Base-by-base conservation (phyloP, 2,329 filamentous ascomycete species). In the Sphaerulina populicola region DNA sequence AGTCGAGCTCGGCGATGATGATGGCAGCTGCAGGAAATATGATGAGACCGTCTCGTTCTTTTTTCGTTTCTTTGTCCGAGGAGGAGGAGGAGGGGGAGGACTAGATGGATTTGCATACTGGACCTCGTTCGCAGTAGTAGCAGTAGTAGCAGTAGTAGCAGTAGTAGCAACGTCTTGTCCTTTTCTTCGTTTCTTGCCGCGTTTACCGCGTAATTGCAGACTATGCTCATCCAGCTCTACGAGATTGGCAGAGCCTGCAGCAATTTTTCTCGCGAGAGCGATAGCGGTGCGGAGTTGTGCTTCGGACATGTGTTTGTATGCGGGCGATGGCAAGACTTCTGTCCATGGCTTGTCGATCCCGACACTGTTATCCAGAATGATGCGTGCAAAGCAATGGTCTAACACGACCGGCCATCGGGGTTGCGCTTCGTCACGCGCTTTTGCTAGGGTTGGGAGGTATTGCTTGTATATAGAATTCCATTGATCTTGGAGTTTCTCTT, bases 351-450 rank as follows among this genome's bases (percentile, higher is more conserved):
- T 61, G 39, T 70, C 64, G 21, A 62, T 55, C 5, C 71, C 68
- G 4, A 74, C 57, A 0, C 63, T 64, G 49, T 68, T 68, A 52
- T 75, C 73, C 11, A 75, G 66, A 5, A 74, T 66, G 37, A 74
- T 72, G 8, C 71, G 68, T 3, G 69, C 71, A 55, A 73, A 74
- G 59, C 70, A 73, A 55, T 73, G 72, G 52, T 73, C 71, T 7
- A 69, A 57, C 35, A 65, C 57, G 4, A 75, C 68, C 1, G 72
- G 72, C 72, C 72, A 75, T 23, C 58, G 57, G 6, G 59, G 35
- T 58, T 74, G 68, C 4, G 60, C 58, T 15, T 60, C 50, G 50
- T 65, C 61, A n/a, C 57, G 56, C 11, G 63, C 57, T 44, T 59
- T 60, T 2, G 66, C 63, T 6, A 65, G 52, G 0, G 56, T 51